Evolutionary conservation across 495 filamentous ascomycete species (phyloP).

Genomic region (Lasiosphaeria hispida): DNA sequence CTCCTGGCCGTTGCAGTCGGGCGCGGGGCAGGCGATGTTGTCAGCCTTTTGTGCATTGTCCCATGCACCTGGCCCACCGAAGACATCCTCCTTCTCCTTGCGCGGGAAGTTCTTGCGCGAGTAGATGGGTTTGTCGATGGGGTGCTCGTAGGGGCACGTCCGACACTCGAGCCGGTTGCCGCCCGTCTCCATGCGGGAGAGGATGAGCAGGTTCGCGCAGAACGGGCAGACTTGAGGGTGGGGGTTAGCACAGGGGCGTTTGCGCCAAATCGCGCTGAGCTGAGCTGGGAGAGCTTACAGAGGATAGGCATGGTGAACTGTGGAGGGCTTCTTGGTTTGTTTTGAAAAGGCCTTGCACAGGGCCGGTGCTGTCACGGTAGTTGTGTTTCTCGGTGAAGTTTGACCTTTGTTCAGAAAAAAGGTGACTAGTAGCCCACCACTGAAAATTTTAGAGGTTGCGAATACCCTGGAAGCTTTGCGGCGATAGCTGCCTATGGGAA

Average conservation of each 20-base stretch:
- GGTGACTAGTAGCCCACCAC: no score
- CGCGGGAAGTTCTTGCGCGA: constrained; percentile 72
- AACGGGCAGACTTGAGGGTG: constrained; percentile 76
- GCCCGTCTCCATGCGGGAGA: constrained; percentile 45
- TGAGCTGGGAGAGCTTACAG: constrained; percentile 46
- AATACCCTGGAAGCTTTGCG: no score
- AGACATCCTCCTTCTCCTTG: constrained; percentile 86
- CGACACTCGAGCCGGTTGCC: constrained; percentile 80
- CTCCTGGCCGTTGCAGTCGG: constrained; percentile 69
- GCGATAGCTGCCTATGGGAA: no score
- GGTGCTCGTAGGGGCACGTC: constrained; percentile 85
- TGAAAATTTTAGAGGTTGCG: no score
- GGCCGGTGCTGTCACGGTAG: no score
- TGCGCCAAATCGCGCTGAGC: neutral
- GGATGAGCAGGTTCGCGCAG: constrained; percentile 85
- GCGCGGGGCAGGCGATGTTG: constrained; percentile 69
- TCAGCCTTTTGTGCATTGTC: constrained; percentile 78
- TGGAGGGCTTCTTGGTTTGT: no score
- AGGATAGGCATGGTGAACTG: constrained; percentile 59
- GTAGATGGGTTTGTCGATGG: constrained; percentile 68
- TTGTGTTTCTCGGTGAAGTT: no score
- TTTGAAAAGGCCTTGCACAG: no score
- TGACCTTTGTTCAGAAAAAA: no score
- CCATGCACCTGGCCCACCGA: constrained; percentile 84
- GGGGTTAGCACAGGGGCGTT: constrained; percentile 8